These are phyloP conservation scores for Geotrichum europaeum DNA, from an alignment of 1,139 yeast genomes.

Conservation along the genomic window DNA sequence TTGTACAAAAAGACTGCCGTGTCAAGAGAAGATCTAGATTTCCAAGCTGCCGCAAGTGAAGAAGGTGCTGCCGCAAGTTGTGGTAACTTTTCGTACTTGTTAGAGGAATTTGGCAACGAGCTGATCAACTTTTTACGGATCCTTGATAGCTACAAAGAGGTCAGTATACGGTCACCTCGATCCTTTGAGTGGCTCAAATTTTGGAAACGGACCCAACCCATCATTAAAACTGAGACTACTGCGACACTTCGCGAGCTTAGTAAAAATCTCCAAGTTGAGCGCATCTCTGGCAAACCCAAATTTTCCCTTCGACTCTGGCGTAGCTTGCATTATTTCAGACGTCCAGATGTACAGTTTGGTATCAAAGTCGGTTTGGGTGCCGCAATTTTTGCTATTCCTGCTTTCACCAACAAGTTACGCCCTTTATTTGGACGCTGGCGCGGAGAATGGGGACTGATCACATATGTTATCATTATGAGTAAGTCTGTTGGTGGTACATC, in stretches of 20 bases:
- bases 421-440: conserved; percentile 58
- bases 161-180: conserved; percentile 27
- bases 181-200: conserved; percentile 51
- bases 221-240: not conserved
- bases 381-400: conserved; percentile 56
- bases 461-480: conserved; percentile 78
- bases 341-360: conserved; percentile 73
- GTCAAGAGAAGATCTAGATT: conserved; percentile 26
- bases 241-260: conserved; percentile 2
- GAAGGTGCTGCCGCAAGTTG: conserved; percentile 84
- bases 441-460: conserved; percentile 79
- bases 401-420: conserved; percentile 55
- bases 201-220: conserved; percentile 36
- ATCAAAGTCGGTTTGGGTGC: conserved; percentile 77
- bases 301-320: conserved; percentile 38
- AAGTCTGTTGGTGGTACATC: conserved; percentile 84
- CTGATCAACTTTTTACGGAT: conserved; percentile 45
- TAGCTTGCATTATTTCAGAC: conserved; percentile 41
- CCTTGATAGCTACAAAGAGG: conserved; percentile 42
- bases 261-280: conserved; percentile 5
- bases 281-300: conserved; percentile 5
- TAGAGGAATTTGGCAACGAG: conserved; percentile 59
- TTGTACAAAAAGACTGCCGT: conserved; percentile 58
- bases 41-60: conserved; percentile 51
- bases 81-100: conserved; percentile 66